These are phyloP conservation scores for Blepharisma undulans DNA, from an alignment of 169 alveolate genomes.

Conservation along the genomic window DNA sequence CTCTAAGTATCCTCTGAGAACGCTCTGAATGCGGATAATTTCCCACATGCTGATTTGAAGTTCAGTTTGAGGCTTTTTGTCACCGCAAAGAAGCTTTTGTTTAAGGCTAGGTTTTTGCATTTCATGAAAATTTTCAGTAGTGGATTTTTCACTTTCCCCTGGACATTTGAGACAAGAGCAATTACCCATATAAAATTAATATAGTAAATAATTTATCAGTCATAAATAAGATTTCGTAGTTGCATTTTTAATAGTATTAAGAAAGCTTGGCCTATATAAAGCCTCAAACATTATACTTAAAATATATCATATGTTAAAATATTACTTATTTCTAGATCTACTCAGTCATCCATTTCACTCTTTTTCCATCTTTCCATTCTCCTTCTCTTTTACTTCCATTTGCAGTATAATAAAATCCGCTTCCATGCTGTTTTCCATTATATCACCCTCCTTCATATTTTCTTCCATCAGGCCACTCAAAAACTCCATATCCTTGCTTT, in stretches of 20 bases:
- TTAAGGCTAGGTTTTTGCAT: not conserved
- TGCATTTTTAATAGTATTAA: no score
- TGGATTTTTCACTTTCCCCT: not conserved
- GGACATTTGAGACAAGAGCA: conserved; percentile 19
- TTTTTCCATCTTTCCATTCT: conserved; percentile 73
- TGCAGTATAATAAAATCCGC: conserved; percentile 60
- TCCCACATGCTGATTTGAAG: not conserved
- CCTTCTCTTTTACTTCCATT: conserved; percentile 69
- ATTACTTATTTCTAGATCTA: not conserved
- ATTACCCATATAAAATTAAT: not conserved
- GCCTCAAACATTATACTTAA: no score
- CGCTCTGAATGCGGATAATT: not conserved
- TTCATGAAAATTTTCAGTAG: not conserved
- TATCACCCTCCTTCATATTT: conserved; percentile 57
- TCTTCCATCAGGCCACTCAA: conserved; percentile 74
- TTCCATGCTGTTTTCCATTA: conserved; percentile 63
- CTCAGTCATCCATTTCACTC: conserved; percentile 60
- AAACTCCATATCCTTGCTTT: conserved; percentile 75
- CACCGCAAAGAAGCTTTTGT: not conserved
- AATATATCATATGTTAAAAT: not conserved
- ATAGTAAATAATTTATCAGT: not conserved
- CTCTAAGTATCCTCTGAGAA: conserved; percentile 2
- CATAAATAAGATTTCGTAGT: not conserved
- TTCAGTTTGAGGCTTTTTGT: not conserved
- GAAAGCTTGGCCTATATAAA: not conserved